phyloP scores from a whole-genome alignment of 2,329 filamentous ascomycete species.

The Fusarium liriodendri region DNA sequence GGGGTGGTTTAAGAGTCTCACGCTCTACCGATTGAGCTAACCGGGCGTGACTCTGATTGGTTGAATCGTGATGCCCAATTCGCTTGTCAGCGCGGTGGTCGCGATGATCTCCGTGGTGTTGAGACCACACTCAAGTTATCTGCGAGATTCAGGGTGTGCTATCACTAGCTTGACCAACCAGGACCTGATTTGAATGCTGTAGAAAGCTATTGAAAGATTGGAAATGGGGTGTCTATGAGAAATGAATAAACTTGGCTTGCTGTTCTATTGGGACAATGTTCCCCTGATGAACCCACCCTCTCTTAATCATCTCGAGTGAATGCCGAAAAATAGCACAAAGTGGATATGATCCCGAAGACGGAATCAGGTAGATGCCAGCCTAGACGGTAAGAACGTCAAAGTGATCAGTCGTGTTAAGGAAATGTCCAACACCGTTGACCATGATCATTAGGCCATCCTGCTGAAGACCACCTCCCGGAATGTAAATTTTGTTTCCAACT shows the following conservation, averaged over 20 bases:
- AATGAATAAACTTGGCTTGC: neutral
- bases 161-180: neutral
- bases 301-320: neutral
- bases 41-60: slow-evolving; percentile 26
- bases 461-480: neutral
- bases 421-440: neutral
- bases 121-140: neutral
- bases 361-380: neutral
- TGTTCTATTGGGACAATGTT: neutral
- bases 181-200: neutral
- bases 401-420: neutral
- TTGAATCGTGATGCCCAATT: neutral
- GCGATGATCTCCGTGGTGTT: neutral
- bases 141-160: neutral
- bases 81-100: neutral
- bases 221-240: neutral
- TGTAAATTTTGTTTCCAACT: neutral
- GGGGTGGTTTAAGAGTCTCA: slow-evolving; percentile 64
- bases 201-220: neutral
- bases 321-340: neutral
- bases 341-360: neutral
- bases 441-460: neutral
- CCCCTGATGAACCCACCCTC: no score
- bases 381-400: neutral
- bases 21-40: slow-evolving; percentile 63